Evolutionary conservation across 1,284 basidiomycete species (phyloP), one percentile per base, ranked within the genome.

Genomic region (Cryptococcus sp.): DNA sequence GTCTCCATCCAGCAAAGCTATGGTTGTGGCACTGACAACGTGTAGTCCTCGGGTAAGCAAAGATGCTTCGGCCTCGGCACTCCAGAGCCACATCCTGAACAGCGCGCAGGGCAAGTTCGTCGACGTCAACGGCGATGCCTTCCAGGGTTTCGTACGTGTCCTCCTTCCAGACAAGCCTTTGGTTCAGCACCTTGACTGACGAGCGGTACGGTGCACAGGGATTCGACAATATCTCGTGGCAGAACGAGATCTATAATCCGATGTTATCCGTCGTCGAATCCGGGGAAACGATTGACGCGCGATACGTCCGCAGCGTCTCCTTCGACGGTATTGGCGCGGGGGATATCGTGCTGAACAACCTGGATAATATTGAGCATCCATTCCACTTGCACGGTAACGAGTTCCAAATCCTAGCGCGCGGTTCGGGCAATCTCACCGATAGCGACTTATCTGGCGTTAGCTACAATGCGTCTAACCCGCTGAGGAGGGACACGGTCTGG

Each of bases 401-500:
- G 0, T 68, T 70, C 53, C 66, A 70, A 49, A 59, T 80, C 25
- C 59, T 80, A 41, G 73, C 60, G 5, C 63, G 74, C 19, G 78
- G 77, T 0, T 8, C 27, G 3, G 78, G 78, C 4, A 58, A 31
- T 27, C 46, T 78, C n/a, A 68, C 67, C 0, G 47, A 49, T 1
- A 65, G 55, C 0, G 53, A 60, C 17, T 65, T 72, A 55, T n/a
- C 41, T 25, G 22, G 25, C 41, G 23, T 60, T 31, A 35, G 25
- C 19, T 40, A 42, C 39, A 53, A 50, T n/a, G 44, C 55, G 41
- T 54, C 1, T 20, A 80, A 78, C 50, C 78, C 78, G 7, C 55
- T 78, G 5, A 67, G 75, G 22, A 63, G 78, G 31, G 79, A 80
- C 55, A 77, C 75, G n/a, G 59, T 77, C 25, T 64, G 64, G 38